Percentiles rank a stretch among this genome's conserved stretches.
Conservation (phyloP, 805 yeast species). For the Saccharomycopsis guyanensis region DNA sequence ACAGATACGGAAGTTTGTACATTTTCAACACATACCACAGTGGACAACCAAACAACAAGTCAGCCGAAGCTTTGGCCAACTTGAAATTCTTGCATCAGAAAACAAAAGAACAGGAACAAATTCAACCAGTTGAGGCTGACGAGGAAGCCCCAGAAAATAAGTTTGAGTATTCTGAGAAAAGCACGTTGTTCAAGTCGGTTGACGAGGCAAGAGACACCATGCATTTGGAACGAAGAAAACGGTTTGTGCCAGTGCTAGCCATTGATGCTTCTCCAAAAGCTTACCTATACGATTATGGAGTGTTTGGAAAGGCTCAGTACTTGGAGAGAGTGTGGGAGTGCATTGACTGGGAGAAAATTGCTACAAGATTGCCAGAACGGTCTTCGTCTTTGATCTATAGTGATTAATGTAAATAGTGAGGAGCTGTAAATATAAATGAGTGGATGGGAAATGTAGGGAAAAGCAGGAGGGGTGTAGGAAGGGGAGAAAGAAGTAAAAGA, state of each 20-base stretch:
- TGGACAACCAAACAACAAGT: conserved; percentile 68
- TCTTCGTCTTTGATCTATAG: not conserved
- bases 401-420: not conserved
- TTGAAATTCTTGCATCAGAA: conserved; percentile 26
- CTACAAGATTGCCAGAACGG: conserved; percentile 34
- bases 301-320: conserved; percentile 60
- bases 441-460: too few relatives aligned
- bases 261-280: conserved; percentile 67
- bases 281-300: conserved; percentile 70
- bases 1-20: conserved; percentile 43
- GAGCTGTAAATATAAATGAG: not conserved
- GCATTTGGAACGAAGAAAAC: conserved; percentile 35
- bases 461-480: too few relatives aligned
- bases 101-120: conserved; percentile 5
- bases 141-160: conserved; percentile 8
- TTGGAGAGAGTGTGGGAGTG: conserved; percentile 61
- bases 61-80: conserved; percentile 43
- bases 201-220: conserved; percentile 34
- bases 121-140: conserved; percentile 1
- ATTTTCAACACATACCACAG: conserved; percentile 82
- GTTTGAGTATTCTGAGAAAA: conserved; percentile 4
- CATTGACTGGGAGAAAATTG: conserved; percentile 64
- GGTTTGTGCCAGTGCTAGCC: conserved; percentile 53
- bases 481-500: too few relatives aligned
- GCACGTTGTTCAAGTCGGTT: conserved; percentile 23